Evolutionary conservation across 1,139 yeast species (phyloP).

Genomic region (Geotrichum aggregatum): DNA sequence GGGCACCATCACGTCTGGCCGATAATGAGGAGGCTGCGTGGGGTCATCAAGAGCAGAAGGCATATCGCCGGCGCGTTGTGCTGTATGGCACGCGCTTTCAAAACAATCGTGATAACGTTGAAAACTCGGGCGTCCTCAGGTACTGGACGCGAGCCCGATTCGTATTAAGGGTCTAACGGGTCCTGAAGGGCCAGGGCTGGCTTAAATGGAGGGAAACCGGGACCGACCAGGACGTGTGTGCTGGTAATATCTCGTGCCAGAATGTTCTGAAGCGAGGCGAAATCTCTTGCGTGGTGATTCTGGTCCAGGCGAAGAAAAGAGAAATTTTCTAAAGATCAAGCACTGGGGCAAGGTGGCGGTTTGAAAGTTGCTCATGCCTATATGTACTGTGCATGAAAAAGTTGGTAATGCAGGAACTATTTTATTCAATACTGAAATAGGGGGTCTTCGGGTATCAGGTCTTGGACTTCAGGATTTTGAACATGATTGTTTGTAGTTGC

Average conservation of each 20-base stretch:
- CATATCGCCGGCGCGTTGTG: constrained; percentile 23
- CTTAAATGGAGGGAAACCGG: background rate
- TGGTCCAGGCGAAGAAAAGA: constrained; percentile 13
- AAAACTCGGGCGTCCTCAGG: too few species aligned
- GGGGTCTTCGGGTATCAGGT: too few species aligned
- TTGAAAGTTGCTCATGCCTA: too few species aligned
- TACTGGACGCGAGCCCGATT: constrained; percentile 6
- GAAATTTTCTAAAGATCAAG: too few species aligned
- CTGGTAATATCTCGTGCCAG: constrained; percentile 14
- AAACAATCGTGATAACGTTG: background rate
- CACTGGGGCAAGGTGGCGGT: too few species aligned
- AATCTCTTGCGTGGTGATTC: constrained; percentile 11
- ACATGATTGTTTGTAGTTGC: too few species aligned
- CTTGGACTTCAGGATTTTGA: too few species aligned
- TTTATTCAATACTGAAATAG: too few species aligned
- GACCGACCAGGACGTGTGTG: background rate
- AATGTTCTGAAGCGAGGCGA: constrained; percentile 6
- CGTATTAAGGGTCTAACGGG: background rate
- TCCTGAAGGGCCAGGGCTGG: background rate
- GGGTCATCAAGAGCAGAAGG: constrained; percentile 45
- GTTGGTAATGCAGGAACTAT: too few species aligned
- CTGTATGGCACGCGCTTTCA: background rate
- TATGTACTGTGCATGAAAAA: too few species aligned
- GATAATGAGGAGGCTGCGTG: constrained; percentile 43
- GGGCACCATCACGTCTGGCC: constrained; percentile 40